These are phyloP conservation scores for Lasiodiplodia sp. DNA, from an alignment of 2,329 filamentous ascomycete species.

Conservation along the genomic window DNA sequence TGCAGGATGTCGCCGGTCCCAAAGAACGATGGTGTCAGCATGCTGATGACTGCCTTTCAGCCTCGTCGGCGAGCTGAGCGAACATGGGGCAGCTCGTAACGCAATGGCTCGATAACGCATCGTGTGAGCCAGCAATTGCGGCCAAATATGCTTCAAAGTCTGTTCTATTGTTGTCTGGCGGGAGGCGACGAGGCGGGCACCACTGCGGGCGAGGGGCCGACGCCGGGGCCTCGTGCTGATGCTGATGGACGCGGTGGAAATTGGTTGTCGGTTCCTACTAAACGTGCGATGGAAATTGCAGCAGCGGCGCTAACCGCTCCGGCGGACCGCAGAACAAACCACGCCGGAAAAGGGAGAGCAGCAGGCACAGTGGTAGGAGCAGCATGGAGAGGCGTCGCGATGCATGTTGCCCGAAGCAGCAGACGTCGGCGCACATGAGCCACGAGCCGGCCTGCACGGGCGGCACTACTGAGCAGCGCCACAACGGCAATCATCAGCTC, in stretches of 20 bases:
- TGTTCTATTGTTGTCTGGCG: slow-evolving; percentile 17
- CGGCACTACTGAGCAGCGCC: slow-evolving; percentile 2
- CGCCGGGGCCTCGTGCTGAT: slow-evolving; percentile 8
- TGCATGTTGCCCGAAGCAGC: slow-evolving; percentile 10
- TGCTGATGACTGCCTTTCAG: background rate
- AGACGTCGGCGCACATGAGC: slow-evolving; percentile 9
- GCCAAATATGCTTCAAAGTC: background rate
- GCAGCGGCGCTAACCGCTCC: background rate
- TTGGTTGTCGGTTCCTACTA: background rate
- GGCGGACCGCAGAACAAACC: background rate
- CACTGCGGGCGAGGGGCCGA: background rate
- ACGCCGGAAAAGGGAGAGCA: background rate
- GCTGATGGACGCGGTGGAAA: slow-evolving; percentile 24
- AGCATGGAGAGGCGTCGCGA: background rate
- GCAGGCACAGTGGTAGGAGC: background rate
- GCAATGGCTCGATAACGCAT: background rate
- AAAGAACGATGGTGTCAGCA: background rate
- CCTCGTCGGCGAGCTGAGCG: background rate
- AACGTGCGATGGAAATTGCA: slow-evolving; percentile 9
- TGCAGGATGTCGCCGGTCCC: background rate
- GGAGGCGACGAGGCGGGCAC: slow-evolving; percentile 11
- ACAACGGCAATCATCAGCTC: slow-evolving; percentile 17
- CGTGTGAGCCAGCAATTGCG: slow-evolving; percentile 1
- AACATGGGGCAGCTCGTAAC: slow-evolving; percentile 4
- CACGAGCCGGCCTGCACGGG: slow-evolving; percentile 6